Percentiles rank a stretch among this genome's conserved stretches.
These are phyloP conservation scores for Parastagonospora avenae DNA, from an alignment of 2,329 filamentous ascomycete genomes.

Conservation along the genomic window DNA sequence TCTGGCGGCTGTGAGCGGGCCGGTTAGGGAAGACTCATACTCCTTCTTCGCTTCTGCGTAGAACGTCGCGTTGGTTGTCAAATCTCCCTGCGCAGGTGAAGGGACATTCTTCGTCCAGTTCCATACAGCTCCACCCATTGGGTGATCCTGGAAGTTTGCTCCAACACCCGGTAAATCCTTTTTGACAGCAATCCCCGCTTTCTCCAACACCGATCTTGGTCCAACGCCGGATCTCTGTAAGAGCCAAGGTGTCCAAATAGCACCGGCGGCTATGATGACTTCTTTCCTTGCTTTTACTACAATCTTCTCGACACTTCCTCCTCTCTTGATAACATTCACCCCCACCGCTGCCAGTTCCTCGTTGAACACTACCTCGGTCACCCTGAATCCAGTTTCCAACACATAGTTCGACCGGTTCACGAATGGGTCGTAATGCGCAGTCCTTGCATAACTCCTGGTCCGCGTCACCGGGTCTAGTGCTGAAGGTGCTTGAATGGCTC, in stretches of 20 bases:
- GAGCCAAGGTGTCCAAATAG: slow-evolving; percentile 20
- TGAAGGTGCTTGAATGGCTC: slow-evolving; percentile 12
- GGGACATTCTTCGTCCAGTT: slow-evolving; percentile 10
- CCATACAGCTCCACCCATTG: slow-evolving; percentile 5
- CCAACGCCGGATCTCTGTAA: slow-evolving; percentile 26
- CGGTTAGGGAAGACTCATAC: slow-evolving; percentile 3
- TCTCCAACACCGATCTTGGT: slow-evolving; percentile 16
- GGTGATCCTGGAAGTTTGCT: slow-evolving; percentile 41
- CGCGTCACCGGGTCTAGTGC: slow-evolving; percentile 13
- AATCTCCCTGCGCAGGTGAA: background rate
- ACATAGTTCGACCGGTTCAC: slow-evolving; percentile 28
- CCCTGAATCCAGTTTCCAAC: slow-evolving; percentile 21
- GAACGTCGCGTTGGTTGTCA: slow-evolving; percentile 21
- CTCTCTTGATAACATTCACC: slow-evolving; percentile 3
- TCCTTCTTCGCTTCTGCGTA: slow-evolving; percentile 20
- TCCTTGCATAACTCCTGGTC: slow-evolving; percentile 36
- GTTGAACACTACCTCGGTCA: slow-evolving; percentile 7
- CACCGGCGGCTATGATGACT: slow-evolving; percentile 22
- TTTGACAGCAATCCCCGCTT: slow-evolving; percentile 22
- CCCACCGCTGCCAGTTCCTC: background rate
- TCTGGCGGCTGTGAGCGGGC: slow-evolving; percentile 21
- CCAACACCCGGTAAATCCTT: slow-evolving; percentile 35
- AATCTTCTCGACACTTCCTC: background rate
- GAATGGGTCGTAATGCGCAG: slow-evolving; percentile 37
- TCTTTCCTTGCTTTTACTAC: slow-evolving; percentile 14